Conservation (phyloP, 176 grass and related monocot genomes). For the Aegilops sharonensis region DNA sequence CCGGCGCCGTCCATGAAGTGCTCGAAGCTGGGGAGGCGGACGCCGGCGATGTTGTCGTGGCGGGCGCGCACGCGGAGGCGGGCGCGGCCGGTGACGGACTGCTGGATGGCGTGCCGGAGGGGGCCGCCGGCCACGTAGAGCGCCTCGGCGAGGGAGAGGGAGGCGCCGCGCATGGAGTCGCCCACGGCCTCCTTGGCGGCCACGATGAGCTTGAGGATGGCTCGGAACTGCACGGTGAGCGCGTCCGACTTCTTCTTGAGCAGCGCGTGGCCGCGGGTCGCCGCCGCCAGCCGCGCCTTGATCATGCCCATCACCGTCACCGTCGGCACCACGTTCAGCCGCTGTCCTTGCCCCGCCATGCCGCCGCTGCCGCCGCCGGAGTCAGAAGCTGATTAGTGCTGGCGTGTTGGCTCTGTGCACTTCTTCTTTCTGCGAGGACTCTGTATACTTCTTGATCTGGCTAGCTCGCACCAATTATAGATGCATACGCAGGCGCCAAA, state of each 20-base stretch:
- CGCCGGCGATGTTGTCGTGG: conserved; percentile 85
- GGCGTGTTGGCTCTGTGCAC: background rate
- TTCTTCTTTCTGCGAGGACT: background rate
- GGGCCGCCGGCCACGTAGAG: conserved; percentile 58
- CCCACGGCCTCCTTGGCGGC: conserved; percentile 77
- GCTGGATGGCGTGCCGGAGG: conserved; percentile 55
- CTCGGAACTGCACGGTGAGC: conserved; percentile 62
- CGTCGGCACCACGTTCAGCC: conserved; percentile 71
- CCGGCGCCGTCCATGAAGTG: conserved; percentile 31
- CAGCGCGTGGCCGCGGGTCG: conserved; percentile 67
- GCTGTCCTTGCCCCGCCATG: conserved; percentile 70
- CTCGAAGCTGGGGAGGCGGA: conserved; percentile 66
- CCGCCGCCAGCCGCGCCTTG: conserved; percentile 69
- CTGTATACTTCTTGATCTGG: background rate
- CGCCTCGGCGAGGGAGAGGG: conserved; percentile 77
- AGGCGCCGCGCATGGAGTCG: conserved; percentile 59
- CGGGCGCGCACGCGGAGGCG: conserved; percentile 49
- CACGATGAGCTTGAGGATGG: conserved; percentile 73
- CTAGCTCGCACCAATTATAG: background rate
- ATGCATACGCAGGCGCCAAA: background rate
- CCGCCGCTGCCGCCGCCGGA: background rate
- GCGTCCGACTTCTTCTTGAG: conserved; percentile 97
- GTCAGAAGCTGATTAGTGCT: background rate
- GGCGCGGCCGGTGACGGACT: conserved; percentile 55
- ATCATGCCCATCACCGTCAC: conserved; percentile 70